Evolutionary conservation across 2,329 filamentous ascomycete genomes (phyloP), one percentile per base, ranked within the genome.

Genomic region (Fusarium nurragi): DNA sequence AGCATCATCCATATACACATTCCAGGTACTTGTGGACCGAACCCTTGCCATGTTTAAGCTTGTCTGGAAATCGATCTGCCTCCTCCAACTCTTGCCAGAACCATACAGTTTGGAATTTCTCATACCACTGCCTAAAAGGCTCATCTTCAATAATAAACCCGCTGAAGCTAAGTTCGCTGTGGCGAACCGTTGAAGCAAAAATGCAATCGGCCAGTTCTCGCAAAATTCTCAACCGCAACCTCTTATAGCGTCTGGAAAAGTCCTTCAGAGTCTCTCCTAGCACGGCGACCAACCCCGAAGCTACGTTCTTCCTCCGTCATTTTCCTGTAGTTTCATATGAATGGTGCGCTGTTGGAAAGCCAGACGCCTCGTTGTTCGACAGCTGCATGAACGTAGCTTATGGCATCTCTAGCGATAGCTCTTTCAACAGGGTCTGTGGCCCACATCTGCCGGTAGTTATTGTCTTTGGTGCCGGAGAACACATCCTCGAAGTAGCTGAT

Each of bases 1-100:
- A n/a, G n/a, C n/a, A n/a, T n/a, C 2, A 0, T 1, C 7, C 2
- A 2, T 6, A 3, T 4, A 1, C 2, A 6, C 9, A 3, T 4
- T 2, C 9, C 6, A 18, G 3, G 22, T 52, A 49, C 16, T 49
- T 53, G 12, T 16, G 43, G 7, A 53, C 43, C 3, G 50, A 53
- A 0, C 50, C 43, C 8, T 49, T 23, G 0, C 50, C 50, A 12
- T 32, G 50, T 28, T n/a, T 28, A 6, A 32, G 22, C 3, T 13
- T 48, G 13, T 53, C 19, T 6, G 43, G 50, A 4, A 49, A 53
- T 9, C 43, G 41, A 4, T 32, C 50, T 1, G 23, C 37, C 19
- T 53, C 50, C 19, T 53, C 50, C 16, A 53, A 13, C 16, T 38
- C 23, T 10, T 38, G 1, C 50, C 50, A 53, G 4, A 28, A 53